Base-by-base conservation (phyloP, 1,284 basidiomycete species). In the Moniliella sp. region DNA sequence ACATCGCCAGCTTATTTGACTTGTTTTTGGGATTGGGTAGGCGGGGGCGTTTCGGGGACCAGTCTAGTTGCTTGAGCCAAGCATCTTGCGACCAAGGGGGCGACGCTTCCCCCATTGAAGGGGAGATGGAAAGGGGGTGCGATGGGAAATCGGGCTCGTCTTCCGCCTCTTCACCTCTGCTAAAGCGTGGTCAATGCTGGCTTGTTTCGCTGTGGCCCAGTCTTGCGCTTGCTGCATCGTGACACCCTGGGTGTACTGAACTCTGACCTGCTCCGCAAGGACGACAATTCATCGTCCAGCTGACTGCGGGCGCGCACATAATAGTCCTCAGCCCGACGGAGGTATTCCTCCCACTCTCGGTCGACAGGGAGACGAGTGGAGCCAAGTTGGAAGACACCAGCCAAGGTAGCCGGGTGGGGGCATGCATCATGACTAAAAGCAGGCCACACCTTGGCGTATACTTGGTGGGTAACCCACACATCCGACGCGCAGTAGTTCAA, bases 1-100 rank as follows among this genome's bases (percentile, higher is more conserved):
- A 19, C 4, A 26, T 15, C 17, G 25, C 28, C 16, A 27, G 11
- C 4, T 12, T 14, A 4, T 8, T 4, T 11, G 27, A 19, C 8
- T 30, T 23, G 8, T 14, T 11, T n/a, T n/a, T n/a, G n/a, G n/a
- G n/a, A n/a, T n/a, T n/a, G n/a, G n/a, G n/a, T n/a, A n/a, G n/a
- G n/a, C n/a, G n/a, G n/a, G n/a, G n/a, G n/a, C n/a, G n/a, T 61
- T 94, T 94, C 0, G 81, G 81, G 1, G 78, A 75, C 88, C 88
- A 97, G 59, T 99, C 86, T 32, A 97, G 66, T 59, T 99, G 91
- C 30, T 68, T 70, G 11, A 83, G 64, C 86, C 86, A 97, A 2
- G 74, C 70, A 58, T 88, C 78, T 23, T n/a, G 21, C 21, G n/a
- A n/a, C n/a, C n/a, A n/a, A n/a, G n/a, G n/a, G n/a, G n/a, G n/a